phyloP scores from a whole-genome alignment of 257 asterid species.

The Solanum neorickii region DNA sequence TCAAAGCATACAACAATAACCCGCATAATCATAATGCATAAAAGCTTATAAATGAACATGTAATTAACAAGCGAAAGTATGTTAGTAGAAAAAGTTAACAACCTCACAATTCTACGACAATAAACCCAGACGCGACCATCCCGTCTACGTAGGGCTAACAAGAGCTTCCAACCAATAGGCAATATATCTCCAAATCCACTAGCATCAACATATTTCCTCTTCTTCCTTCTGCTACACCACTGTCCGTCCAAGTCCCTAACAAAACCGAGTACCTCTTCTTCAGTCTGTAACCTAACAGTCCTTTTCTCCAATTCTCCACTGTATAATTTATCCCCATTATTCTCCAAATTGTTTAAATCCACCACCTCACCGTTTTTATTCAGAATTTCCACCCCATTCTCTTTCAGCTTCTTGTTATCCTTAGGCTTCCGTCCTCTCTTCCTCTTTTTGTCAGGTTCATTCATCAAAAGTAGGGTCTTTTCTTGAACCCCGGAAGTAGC shows the following conservation, averaged over 20 bases:
- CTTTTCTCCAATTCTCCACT: constrained; percentile 50
- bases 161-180: constrained; percentile 80
- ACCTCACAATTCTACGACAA: constrained; percentile 82
- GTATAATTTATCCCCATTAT: constrained; percentile 58
- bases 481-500: constrained; percentile 21
- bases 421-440: constrained; percentile 27
- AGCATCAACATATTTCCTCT: constrained; percentile 85
- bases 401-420: constrained; percentile 16
- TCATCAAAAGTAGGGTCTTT: constrained; percentile 17
- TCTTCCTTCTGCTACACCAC: constrained; percentile 94
- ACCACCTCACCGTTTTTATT: constrained; percentile 55
- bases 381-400: constrained; percentile 36
- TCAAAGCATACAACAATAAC: background rate
- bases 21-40: background rate
- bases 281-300: constrained; percentile 57
- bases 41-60: background rate
- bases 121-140: constrained; percentile 53
- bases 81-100: background rate
- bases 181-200: constrained; percentile 40
- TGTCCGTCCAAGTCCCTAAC: constrained; percentile 67
- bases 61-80: background rate
- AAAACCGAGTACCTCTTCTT: constrained; percentile 50
- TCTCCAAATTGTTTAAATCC: constrained; percentile 46
- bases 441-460: constrained; percentile 25
- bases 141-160: constrained; percentile 76